These are phyloP conservation scores for Saprolegnia diclina DNA, from an alignment of 352 stramenopile species.

Conservation along the genomic window DNA sequence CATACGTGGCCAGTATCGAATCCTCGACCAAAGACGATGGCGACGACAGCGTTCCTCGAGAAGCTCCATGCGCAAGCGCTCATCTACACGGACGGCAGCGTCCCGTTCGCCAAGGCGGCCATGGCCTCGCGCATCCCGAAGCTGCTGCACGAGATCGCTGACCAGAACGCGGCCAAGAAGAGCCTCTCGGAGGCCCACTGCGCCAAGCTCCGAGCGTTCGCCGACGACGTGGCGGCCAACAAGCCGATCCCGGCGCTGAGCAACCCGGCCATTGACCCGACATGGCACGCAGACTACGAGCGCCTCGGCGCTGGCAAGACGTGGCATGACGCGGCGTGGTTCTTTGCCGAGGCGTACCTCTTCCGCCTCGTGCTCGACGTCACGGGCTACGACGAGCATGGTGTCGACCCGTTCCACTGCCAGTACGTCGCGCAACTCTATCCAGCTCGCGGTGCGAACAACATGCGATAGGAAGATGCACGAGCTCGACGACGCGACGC, in stretches of 20 bases:
- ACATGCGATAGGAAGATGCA: slow-evolving; percentile 39
- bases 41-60: slow-evolving; percentile 15
- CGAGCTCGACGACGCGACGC: slow-evolving; percentile 45
- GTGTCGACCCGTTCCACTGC: slow-evolving; percentile 60
- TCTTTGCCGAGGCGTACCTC: slow-evolving; percentile 68
- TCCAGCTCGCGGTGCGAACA: not conserved
- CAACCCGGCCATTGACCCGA: slow-evolving; percentile 35
- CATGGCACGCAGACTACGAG: slow-evolving; percentile 41
- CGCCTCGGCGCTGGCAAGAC: slow-evolving; percentile 39
- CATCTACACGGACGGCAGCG: slow-evolving; percentile 20
- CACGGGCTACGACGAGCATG: slow-evolving; percentile 52
- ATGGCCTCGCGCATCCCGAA: slow-evolving; percentile 51
- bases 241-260: slow-evolving; percentile 40
- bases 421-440: slow-evolving; percentile 29
- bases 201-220: slow-evolving; percentile 38
- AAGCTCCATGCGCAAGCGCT: slow-evolving; percentile 18
- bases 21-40: not conserved
- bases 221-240: slow-evolving; percentile 42
- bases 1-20: not conserved
- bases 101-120: slow-evolving; percentile 57
- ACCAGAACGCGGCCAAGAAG: slow-evolving; percentile 35
- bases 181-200: slow-evolving; percentile 37
- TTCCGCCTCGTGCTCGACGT: slow-evolving; percentile 63
- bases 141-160: slow-evolving; percentile 51
- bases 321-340: slow-evolving; percentile 72